Evolutionary conservation across 2,329 filamentous ascomycete species (phyloP).

Genomic region (Epichloe gansuensis): DNA sequence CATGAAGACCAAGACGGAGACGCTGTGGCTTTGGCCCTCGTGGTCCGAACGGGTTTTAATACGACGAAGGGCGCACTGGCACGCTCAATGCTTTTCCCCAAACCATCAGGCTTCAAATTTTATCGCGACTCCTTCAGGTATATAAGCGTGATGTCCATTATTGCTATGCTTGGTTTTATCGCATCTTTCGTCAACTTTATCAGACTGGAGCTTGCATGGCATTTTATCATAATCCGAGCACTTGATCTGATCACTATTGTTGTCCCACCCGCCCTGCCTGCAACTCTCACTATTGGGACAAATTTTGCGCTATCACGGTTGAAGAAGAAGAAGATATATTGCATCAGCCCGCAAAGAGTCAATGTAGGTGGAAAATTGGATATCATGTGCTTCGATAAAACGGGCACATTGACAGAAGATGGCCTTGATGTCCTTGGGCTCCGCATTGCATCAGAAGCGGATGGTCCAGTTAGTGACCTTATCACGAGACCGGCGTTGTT

Average conservation of each 20-base stretch:
- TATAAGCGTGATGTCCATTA: slow-evolving; percentile 86
- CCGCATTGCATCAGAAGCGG: slow-evolving; percentile 56
- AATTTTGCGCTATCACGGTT: slow-evolving; percentile 85
- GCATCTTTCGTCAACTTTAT: slow-evolving; percentile 92
- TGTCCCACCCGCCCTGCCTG: slow-evolving; percentile 86
- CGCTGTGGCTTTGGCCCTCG: slow-evolving; percentile 81
- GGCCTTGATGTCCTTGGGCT: slow-evolving; percentile 88
- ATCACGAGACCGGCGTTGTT: slow-evolving; percentile 40
- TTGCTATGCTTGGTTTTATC: slow-evolving; percentile 77
- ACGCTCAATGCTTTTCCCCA: slow-evolving; percentile 96
- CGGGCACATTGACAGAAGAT: slow-evolving; percentile 94
- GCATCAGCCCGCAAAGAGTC: slow-evolving; percentile 92
- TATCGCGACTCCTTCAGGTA: slow-evolving; percentile 97
- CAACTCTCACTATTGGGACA: slow-evolving; percentile 89
- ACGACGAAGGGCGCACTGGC: slow-evolving; percentile 95
- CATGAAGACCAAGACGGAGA: slow-evolving; percentile 79
- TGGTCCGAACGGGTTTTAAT: slow-evolving; percentile 89
- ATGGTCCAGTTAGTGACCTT: slow-evolving; percentile 60
- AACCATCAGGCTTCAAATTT: slow-evolving; percentile 96
- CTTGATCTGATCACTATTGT: slow-evolving; percentile 96
- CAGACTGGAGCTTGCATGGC: slow-evolving; percentile 70
- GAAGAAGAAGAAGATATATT: slow-evolving; percentile 86
- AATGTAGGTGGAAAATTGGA: slow-evolving; percentile 95
- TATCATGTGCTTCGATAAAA: slow-evolving; percentile 97
- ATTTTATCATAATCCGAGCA: slow-evolving; percentile 82